Percentiles rank a stretch among this genome's conserved stretches.
phyloP scores from a whole-genome alignment of 2,329 filamentous ascomycete species.

The Sporothrix dimorphospora region DNA sequence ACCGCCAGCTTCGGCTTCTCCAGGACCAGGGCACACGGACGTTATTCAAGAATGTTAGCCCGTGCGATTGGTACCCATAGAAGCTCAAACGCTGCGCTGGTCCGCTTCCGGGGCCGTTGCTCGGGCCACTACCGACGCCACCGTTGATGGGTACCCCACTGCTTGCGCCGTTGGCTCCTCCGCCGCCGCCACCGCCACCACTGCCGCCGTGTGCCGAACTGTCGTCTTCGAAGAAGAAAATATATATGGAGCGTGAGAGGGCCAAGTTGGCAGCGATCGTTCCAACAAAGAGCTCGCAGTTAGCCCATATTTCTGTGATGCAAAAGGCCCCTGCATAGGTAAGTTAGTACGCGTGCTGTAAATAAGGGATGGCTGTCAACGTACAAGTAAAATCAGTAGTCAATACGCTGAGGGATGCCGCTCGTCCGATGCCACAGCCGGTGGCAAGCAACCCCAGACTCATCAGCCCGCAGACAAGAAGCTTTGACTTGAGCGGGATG shows the following conservation, averaged over 20 bases:
- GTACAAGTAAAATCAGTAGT: slow-evolving; percentile 38
- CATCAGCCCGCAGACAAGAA: slow-evolving; percentile 42
- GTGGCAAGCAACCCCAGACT: slow-evolving; percentile 40
- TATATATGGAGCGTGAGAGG: slow-evolving; percentile 37
- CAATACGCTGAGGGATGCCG: slow-evolving; percentile 35
- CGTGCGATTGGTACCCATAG: slow-evolving; percentile 15
- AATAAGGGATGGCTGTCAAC: no score
- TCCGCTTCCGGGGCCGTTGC: not conserved
- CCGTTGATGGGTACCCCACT: not conserved
- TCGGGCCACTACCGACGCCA: not conserved
- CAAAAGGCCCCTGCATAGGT: slow-evolving; percentile 42
- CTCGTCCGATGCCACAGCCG: slow-evolving; percentile 37
- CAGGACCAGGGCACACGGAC: not conserved
- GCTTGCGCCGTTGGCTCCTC: not conserved
- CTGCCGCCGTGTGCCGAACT: not conserved
- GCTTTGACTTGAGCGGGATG: slow-evolving; percentile 40
- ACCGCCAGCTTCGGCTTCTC: not conserved
- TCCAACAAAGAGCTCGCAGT: slow-evolving; percentile 34
- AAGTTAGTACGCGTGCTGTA: no score
- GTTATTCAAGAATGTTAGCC: not conserved
- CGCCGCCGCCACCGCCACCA: not conserved
- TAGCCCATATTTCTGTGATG: slow-evolving; percentile 38
- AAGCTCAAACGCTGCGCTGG: not conserved
- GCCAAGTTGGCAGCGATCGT: slow-evolving; percentile 34
- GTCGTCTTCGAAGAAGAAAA: slow-evolving; percentile 32